Conservation (phyloP, 2,329 filamentous ascomycete genomes). For the Sporothrix pallida region DNA sequence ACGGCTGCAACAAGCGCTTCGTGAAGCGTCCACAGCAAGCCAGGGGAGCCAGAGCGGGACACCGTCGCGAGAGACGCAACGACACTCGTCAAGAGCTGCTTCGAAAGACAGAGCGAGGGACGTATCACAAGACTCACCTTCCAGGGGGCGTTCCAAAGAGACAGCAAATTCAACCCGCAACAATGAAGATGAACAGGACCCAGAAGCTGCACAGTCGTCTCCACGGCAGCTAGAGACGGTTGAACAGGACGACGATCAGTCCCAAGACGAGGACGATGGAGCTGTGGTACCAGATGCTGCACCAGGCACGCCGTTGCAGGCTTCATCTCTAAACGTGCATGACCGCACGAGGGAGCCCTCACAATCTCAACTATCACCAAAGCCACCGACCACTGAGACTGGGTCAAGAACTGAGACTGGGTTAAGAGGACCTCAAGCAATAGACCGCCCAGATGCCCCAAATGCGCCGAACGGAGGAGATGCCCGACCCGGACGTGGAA, state of each 20-base stretch:
- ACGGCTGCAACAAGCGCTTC: slow-evolving; percentile 35
- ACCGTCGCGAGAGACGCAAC: not conserved
- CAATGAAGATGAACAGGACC: not conserved
- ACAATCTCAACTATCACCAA: slow-evolving; percentile 36
- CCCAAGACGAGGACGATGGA: not conserved
- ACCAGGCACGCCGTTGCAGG: not conserved
- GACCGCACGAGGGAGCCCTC: not conserved
- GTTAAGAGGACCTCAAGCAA: not conserved
- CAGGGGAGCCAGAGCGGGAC: slow-evolving; percentile 41
- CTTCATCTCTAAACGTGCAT: not conserved
- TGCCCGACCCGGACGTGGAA: slow-evolving; percentile 39
- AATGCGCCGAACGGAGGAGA: not conserved
- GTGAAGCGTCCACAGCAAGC: slow-evolving; percentile 38
- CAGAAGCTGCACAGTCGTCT: not conserved
- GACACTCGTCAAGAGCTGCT: not conserved
- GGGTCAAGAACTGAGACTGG: no score
- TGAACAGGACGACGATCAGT: slow-evolving; percentile 8
- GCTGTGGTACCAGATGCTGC: not conserved
- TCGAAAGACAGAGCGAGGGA: not conserved
- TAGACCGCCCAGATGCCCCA: not conserved
- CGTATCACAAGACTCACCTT: not conserved
- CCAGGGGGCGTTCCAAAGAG: not conserved
- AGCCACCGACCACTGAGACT: slow-evolving; percentile 39
- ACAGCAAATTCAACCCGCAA: not conserved
- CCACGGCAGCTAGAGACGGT: not conserved